A percentile compares a stretch with the other conserved stretches of the same genome.
phyloP scores from a whole-genome alignment of 805 yeast genomes.

The Hanseniaspora guilliermondii region DNA sequence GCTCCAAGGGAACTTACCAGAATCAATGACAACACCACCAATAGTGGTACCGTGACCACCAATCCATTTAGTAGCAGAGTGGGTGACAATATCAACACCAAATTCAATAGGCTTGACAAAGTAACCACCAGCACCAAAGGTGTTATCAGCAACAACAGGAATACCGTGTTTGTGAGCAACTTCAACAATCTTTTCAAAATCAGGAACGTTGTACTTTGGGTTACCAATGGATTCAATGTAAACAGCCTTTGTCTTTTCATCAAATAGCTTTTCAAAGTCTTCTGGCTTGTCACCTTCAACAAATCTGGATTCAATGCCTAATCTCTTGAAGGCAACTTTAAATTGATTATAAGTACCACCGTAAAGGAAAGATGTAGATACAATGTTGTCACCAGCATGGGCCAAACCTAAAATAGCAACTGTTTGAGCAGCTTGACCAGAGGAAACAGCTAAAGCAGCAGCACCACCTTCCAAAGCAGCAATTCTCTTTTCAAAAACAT shows the following conservation, averaged over 20 bases:
- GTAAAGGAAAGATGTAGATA: slow-evolving; percentile 74
- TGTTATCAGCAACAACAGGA: slow-evolving; percentile 88
- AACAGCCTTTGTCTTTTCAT: slow-evolving; percentile 76
- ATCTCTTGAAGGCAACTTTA: slow-evolving; percentile 78
- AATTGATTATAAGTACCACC: slow-evolving; percentile 97
- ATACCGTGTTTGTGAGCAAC: slow-evolving; percentile 78
- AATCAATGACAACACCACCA: slow-evolving; percentile 81
- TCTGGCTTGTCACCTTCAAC: slow-evolving; percentile 69
- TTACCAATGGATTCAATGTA: slow-evolving; percentile 86
- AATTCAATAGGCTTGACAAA: slow-evolving; percentile 70
- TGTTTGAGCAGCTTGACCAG: slow-evolving; percentile 97
- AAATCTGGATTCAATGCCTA: slow-evolving; percentile 77
- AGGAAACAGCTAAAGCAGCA: slow-evolving; percentile 76
- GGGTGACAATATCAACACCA: slow-evolving; percentile 86
- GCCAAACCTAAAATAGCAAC: slow-evolving; percentile 74
- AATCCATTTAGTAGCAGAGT: slow-evolving; percentile 95
- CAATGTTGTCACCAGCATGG: slow-evolving; percentile 77
- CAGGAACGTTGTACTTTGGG: slow-evolving; percentile 87
- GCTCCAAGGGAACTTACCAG: slow-evolving; percentile 87
- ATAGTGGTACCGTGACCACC: slow-evolving; percentile 95
- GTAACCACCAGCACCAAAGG: slow-evolving; percentile 94
- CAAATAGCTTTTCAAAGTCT: slow-evolving; percentile 60
- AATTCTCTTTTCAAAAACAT: slow-evolving; percentile 79
- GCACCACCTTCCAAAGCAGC: slow-evolving; percentile 90
- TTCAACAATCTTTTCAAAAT: slow-evolving; percentile 61